phyloP scores from a whole-genome alignment of 2,329 filamentous ascomycete species.

The Ascochyta fabae region DNA sequence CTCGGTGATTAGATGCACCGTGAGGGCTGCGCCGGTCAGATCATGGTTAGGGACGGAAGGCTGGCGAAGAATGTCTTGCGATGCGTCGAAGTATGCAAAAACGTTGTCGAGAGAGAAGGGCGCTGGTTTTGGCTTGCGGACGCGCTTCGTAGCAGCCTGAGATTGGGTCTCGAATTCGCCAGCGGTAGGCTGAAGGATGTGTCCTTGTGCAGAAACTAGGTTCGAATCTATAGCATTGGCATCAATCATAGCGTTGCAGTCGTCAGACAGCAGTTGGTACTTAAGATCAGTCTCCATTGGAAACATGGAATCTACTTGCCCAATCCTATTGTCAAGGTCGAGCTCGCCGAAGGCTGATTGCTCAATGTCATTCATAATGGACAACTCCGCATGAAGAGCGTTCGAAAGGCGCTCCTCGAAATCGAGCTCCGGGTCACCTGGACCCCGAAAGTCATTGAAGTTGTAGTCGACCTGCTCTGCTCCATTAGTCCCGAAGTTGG shows the following conservation, averaged over 20 bases:
- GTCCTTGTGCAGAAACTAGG: not conserved
- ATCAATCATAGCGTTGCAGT: not conserved
- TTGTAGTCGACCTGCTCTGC: not conserved
- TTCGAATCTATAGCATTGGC: not conserved
- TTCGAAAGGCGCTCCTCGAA: not conserved
- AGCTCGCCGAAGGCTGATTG: not conserved
- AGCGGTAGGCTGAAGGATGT: not conserved
- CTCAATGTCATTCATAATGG: not conserved
- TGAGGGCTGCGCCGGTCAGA: not conserved
- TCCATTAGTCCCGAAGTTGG: not conserved
- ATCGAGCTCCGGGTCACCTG: not conserved
- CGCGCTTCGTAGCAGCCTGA: not conserved
- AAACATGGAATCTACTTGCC: not conserved
- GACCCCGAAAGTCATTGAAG: not conserved
- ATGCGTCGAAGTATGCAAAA: not conserved
- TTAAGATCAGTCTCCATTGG: not conserved
- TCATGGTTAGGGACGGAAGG: not conserved
- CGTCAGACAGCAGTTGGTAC: not conserved
- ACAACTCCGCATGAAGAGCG: not conserved
- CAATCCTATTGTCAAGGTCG: not conserved
- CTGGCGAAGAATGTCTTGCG: slow-evolving; percentile 1
- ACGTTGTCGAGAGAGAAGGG: not conserved
- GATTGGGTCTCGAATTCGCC: not conserved
- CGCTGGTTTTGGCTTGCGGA: not conserved
- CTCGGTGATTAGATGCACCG: not conserved